These are phyloP conservation scores for Xylaria sp. DNA, from an alignment of 2,329 filamentous ascomycete genomes.

Conservation along the genomic window DNA sequence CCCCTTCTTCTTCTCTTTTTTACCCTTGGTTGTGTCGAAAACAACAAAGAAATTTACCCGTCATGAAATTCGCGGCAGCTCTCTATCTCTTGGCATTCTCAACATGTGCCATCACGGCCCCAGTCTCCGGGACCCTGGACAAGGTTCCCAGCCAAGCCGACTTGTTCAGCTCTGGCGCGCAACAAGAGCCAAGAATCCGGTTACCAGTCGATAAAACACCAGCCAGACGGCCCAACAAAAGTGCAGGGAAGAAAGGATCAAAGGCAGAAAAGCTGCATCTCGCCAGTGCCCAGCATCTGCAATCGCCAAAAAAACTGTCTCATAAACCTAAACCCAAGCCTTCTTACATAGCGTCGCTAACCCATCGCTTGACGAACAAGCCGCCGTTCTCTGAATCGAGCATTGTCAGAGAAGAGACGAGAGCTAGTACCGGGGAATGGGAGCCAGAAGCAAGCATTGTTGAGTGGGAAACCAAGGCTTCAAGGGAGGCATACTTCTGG, in stretches of 20 bases:
- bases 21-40: background rate
- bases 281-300: constrained; percentile 1
- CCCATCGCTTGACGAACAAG: constrained; percentile 39
- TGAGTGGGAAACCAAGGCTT: constrained; percentile 47
- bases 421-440: constrained; percentile 40
- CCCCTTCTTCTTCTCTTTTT: background rate
- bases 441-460: constrained; percentile 45
- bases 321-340: constrained; percentile 23
- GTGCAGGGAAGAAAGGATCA: constrained; percentile 16
- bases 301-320: constrained; percentile 19
- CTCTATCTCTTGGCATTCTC: constrained; percentile 34
- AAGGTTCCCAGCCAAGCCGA: constrained; percentile 22
- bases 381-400: constrained; percentile 46
- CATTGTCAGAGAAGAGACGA: constrained; percentile 47
- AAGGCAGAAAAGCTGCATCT: constrained; percentile 13
- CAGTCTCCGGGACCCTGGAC: constrained; percentile 24
- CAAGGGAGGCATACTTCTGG: constrained; percentile 44
- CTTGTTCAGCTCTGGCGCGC: constrained; percentile 7
- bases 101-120: constrained; percentile 31
- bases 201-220: constrained; percentile 16
- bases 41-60: constrained; percentile 4
- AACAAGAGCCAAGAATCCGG: constrained; percentile 24
- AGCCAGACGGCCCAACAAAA: constrained; percentile 11
- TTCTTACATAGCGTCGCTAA: constrained; percentile 40
- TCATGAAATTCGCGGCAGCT: constrained; percentile 38